A percentile compares a stretch with the other conserved stretches of the same genome.
Evolutionary conservation across 768 basidiomycete species (phyloP).

Genomic region (Kwoniella sp.): DNA sequence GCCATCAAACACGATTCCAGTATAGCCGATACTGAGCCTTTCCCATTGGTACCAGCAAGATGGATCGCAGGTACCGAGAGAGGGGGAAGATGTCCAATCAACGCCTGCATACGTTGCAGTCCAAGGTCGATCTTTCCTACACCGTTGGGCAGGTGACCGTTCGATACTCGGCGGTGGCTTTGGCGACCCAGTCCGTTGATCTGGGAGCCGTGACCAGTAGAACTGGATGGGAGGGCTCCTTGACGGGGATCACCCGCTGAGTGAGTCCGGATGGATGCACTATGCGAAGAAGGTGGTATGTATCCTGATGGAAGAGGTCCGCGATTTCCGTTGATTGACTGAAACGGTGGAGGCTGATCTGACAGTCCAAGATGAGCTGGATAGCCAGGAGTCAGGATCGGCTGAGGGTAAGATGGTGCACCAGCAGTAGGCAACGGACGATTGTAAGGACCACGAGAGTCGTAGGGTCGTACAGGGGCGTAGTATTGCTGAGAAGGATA

Average conservation of each 20-base stretch:
- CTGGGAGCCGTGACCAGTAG: not conserved
- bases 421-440: not conserved
- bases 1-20: conserved; percentile 72
- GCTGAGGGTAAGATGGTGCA: not conserved
- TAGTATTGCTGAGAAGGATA: not conserved
- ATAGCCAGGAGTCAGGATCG: not conserved
- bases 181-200: not conserved
- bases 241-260: not conserved
- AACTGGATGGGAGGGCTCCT: not conserved
- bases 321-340: not conserved
- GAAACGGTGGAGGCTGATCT: conserved; percentile 12
- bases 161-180: not conserved
- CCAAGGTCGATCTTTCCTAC: conserved; percentile 53
- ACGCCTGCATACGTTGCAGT: conserved; percentile 53
- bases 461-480: not conserved
- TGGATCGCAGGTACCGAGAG: conserved; percentile 83
- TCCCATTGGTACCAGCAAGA: conserved; percentile 94
- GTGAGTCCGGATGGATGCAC: not conserved
- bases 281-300: not conserved
- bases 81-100: conserved; percentile 64
- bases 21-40: conserved; percentile 86
- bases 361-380: conserved; percentile 5
- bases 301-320: not conserved
- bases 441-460: conserved; percentile 7
- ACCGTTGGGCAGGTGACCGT: conserved; percentile 2